Conservation (phyloP, 2,329 filamentous ascomycete genomes). For the Aspergillus fischeri region DNA sequence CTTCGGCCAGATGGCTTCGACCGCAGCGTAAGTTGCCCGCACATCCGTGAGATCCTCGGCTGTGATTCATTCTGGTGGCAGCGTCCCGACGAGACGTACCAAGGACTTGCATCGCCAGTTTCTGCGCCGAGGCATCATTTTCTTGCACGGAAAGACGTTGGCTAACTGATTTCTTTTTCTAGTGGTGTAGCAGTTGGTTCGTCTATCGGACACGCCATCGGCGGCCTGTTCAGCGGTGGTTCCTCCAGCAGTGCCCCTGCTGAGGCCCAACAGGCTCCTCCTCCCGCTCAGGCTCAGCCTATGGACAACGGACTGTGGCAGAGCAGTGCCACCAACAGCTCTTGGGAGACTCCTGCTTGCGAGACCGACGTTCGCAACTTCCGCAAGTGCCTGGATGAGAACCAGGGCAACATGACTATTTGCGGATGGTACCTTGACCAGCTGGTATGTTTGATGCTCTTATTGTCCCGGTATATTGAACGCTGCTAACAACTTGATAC, state of each 20-base stretch:
- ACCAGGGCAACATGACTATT: constrained; percentile 88
- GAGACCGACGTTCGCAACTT: constrained; percentile 76
- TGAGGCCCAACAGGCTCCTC: constrained; percentile 49
- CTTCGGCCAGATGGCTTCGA: constrained; percentile 95
- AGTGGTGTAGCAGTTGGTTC: constrained; percentile 97
- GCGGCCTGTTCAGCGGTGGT: constrained; percentile 78
- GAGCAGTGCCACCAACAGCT: constrained; percentile 47
- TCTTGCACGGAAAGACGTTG: not conserved
- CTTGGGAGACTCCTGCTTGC: constrained; percentile 60
- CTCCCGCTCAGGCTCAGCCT: constrained; percentile 52
- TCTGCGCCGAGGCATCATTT: not conserved
- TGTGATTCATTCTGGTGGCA: not conserved
- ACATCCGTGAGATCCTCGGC: not conserved
- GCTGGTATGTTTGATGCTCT: constrained; percentile 49
- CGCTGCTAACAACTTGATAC: constrained; percentile 25
- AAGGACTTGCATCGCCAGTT: not conserved
- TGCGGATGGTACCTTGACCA: constrained; percentile 99
- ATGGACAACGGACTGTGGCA: constrained; percentile 46
- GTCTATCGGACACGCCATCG: constrained; percentile 90
- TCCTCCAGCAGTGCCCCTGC: constrained; percentile 52
- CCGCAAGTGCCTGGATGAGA: constrained; percentile 94
- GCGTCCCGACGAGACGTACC: not conserved
- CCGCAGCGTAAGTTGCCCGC: constrained; percentile 74
- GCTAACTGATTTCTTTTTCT: constrained; percentile 22
- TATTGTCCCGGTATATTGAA: not conserved